Evolutionary conservation across 805 yeast species (phyloP), one percentile per base, ranked within the genome.

Genomic region (Ascoidea tarda): DNA sequence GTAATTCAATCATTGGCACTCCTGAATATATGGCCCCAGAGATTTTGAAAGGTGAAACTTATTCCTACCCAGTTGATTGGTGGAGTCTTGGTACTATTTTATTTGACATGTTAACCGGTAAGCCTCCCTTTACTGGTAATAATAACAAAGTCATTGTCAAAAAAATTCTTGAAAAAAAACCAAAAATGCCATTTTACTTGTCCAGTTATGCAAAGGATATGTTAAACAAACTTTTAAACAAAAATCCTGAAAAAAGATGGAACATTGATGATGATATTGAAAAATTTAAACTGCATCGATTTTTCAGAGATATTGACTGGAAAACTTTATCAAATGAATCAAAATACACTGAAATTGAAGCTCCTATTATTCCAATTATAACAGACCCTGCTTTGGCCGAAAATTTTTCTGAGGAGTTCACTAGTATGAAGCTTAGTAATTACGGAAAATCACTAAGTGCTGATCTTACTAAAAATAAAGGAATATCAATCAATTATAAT

Each of bases 1-100:
- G 81, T 62, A 76, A 68, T 45, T 77, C 86, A 10, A 66, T 84
- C 58, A 77, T 81, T 51, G 93, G 93, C 1, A 84, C 93, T 0
- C 87, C 89, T 0, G 88, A 84, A 62, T 84, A 84, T 60, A 84
- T 88, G 81, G 96, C 96, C 0, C 96, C 96, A 2, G 96, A 88
- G 63, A 83, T 89, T 38, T 69, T 88, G 32, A 78, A 76, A 54
- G 96, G 95, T 28, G 76, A 81, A 59, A 78, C 80, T 16, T 89
- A 88, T 64, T 88, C 84, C 59, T 82, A 78, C 52, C 74, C 80
- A 38, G 93, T 89, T 50, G 96, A 88, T 64, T 87, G 95, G 86
- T 88, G 96, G 88, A 87, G 96, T 0, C 68, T 89, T 42, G 96
- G 96, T 0, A 84, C 95, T 49, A 82, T 88, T 5, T 69, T 82